These are phyloP conservation scores for Pelargonium australe DNA, from an alignment of 441 rosid genomes.

Conservation along the genomic window DNA sequence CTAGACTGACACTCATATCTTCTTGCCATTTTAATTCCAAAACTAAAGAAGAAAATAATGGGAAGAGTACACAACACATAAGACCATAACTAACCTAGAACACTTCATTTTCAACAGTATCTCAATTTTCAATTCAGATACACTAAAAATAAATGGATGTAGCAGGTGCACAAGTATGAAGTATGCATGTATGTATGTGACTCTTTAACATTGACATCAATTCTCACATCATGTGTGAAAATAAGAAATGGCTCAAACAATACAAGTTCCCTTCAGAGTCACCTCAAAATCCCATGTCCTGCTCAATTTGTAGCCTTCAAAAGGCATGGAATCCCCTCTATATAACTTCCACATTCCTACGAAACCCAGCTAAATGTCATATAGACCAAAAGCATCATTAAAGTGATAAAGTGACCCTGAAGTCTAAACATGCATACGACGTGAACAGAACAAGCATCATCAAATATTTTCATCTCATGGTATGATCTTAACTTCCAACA, in stretches of 20 bases:
- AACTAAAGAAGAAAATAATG: too few species aligned
- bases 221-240: background rate
- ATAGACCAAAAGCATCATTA: background rate
- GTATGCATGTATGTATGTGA: background rate
- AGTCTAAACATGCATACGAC: background rate
- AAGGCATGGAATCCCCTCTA: background rate
- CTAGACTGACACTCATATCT: too few species aligned
- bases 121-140: too few species aligned
- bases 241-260: background rate
- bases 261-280: background rate
- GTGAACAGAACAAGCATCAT: too few species aligned
- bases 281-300: background rate
- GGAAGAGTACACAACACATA: too few species aligned
- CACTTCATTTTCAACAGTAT: too few species aligned
- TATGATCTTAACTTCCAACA: too few species aligned
- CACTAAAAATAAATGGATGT: too few species aligned
- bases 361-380: background rate
- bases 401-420: background rate
- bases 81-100: too few species aligned
- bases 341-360: background rate
- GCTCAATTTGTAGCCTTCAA: background rate
- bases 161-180: background rate
- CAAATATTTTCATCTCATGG: too few species aligned
- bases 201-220: background rate
- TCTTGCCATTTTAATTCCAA: too few species aligned